These are phyloP conservation scores for Kodamaea sp. DNA, from an alignment of 1,139 yeast genomes.

Conservation along the genomic window DNA sequence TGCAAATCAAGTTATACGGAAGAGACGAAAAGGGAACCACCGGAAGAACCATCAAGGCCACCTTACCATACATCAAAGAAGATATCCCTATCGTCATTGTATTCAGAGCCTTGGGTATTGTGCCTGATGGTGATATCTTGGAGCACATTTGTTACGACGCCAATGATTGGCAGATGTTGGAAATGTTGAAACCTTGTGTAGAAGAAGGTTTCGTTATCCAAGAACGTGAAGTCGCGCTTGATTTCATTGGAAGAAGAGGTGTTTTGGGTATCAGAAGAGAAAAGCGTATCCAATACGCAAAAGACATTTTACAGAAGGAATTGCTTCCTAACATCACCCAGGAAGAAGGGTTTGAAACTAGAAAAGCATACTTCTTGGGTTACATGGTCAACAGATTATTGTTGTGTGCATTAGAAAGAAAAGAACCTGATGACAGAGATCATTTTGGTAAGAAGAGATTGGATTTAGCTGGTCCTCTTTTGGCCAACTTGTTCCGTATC, in stretches of 20 bases:
- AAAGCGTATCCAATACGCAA: conserved; percentile 97
- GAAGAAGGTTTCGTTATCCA: conserved; percentile 98
- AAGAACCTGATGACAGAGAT: conserved; percentile 98
- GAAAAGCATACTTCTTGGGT: conserved; percentile 96
- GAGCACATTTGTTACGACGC: conserved; percentile 98
- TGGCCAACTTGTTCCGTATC: conserved; percentile 93
- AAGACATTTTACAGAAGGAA: conserved; percentile 94
- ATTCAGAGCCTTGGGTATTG: conserved; percentile 96
- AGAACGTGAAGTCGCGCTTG: conserved; percentile 96
- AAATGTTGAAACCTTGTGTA: conserved; percentile 97
- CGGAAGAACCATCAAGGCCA: conserved; percentile 87
- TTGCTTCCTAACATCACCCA: conserved; percentile 96
- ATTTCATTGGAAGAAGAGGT: conserved; percentile 98
- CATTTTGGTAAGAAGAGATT: conserved; percentile 98
- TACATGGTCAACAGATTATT: conserved; percentile 95
- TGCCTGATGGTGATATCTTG: conserved; percentile 97
- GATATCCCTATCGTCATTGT: conserved; percentile 97
- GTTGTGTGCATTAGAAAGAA: conserved; percentile 93
- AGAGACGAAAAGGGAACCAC: conserved; percentile 75
- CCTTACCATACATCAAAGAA: conserved; percentile 92
- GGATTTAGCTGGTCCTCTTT: conserved; percentile 96
- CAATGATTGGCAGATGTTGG: conserved; percentile 99
- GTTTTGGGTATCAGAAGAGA: conserved; percentile 92
- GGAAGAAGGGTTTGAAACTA: conserved; percentile 93
- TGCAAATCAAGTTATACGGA: conserved; percentile 91